Evolutionary conservation across 2,329 filamentous ascomycete species (phyloP).

Genomic region (Colletotrichum eleusines): DNA sequence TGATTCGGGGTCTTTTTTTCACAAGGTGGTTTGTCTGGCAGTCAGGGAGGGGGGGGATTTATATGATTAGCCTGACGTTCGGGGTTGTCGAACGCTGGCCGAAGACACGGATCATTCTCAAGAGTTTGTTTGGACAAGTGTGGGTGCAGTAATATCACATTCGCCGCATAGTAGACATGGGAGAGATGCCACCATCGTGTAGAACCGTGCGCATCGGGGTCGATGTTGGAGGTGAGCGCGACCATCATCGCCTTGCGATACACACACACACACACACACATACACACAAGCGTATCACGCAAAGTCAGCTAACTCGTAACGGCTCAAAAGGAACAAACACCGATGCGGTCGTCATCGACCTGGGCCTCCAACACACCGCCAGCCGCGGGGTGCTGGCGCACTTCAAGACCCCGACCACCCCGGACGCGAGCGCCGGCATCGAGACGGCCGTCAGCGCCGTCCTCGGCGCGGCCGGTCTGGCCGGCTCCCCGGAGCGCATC

Average conservation of each 20-base stretch:
- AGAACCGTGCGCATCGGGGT: slow-evolving; percentile 55
- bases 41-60: not conserved
- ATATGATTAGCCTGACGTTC: not conserved
- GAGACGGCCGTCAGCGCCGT: slow-evolving; percentile 58
- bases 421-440: slow-evolving; percentile 61
- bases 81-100: no score
- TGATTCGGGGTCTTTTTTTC: slow-evolving; percentile 2
- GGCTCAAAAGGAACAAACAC: slow-evolving; percentile 60
- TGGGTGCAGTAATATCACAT: not conserved
- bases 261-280: no score
- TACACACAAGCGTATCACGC: no score
- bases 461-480: slow-evolving; percentile 52
- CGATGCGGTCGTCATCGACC: slow-evolving; percentile 63
- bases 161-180: slow-evolving; percentile 3
- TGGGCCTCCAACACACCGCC: slow-evolving; percentile 47
- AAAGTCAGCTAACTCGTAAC: not conserved
- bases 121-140: no score
- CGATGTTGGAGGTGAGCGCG: slow-evolving; percentile 55
- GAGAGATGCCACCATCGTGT: slow-evolving; percentile 21
- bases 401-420: slow-evolving; percentile 63
- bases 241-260: no score
- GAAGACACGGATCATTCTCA: not conserved
- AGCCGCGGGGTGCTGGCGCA: slow-evolving; percentile 61
- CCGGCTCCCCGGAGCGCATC: slow-evolving; percentile 50
- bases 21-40: not conserved